phyloP scores from a whole-genome alignment of 75 land plant species.

The Isoetes taiwanensis region DNA sequence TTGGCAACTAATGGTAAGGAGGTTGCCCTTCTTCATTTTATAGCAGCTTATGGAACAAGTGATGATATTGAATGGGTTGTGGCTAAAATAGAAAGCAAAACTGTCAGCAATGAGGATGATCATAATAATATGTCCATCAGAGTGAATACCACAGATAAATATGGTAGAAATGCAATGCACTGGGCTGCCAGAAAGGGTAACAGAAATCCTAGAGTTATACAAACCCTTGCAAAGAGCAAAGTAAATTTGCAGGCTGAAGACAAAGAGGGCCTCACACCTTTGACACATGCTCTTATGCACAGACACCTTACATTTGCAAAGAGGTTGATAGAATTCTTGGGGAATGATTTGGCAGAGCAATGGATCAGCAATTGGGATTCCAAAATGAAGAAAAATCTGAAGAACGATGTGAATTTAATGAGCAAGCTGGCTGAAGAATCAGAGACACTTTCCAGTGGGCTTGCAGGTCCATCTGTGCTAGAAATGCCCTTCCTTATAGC shows the following conservation, averaged over 20 bases:
- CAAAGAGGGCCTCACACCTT: not conserved
- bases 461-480: no score
- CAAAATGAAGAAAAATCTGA: not conserved
- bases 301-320: not conserved
- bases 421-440: not conserved
- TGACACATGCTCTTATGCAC: not conserved
- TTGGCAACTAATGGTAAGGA: no score
- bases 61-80: not conserved
- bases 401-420: not conserved
- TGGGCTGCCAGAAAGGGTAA: constrained; percentile 1
- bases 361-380: not conserved
- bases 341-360: not conserved
- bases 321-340: not conserved
- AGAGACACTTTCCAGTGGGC: not conserved
- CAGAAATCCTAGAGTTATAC: not conserved
- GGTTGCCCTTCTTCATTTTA: no score
- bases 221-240: not conserved
- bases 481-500: no score
- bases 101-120: not conserved
- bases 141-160: not conserved
- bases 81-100: not conserved
- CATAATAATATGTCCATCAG: not conserved
- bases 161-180: not conserved
- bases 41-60: not conserved
- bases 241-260: not conserved